Evolutionary conservation across 768 basidiomycete genomes (phyloP), one percentile per base, ranked within the genome.

Genomic region (Leucosporidium creatinivorum): DNA sequence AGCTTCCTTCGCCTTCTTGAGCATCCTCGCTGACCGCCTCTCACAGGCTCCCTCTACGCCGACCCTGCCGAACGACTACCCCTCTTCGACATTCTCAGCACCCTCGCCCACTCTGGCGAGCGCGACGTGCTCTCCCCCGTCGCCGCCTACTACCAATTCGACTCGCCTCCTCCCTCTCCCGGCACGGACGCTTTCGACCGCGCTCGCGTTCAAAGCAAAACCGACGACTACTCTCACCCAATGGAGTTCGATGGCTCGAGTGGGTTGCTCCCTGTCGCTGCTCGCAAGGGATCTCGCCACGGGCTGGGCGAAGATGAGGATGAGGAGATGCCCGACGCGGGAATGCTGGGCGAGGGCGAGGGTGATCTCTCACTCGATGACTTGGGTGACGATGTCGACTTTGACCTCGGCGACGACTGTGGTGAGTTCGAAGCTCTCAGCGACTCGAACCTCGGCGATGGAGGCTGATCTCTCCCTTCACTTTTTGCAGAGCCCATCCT

Each of bases 71-170:
- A 55, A 5, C 66, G 69, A 17, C 5, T 9, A 4, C 48, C 21
- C 19, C 30, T 71, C 47, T 47, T 39, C 26, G 66, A 71, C 10
- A n/a, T 67, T 47, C 30, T 71, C 19, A 18, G 51, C 8, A 50
- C 51, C 3, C 69, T 71, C 52, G 39, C 31, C 25, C 44, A 44
- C 1, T 62, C 60, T 0, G 47, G 62, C 21, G 66, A 67, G 44
- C 62, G 66, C 9, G 66, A 67, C 52, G 69, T 71, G 21, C 30
- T 52, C 12, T 39, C 52, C 1, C 61, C 66, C 9, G 56, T 67
- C 51, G 33, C 59, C 33, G 69, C 64, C 1, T 68, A 58, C 39
- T 56, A 39, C 58, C 13, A 7, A 17, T 15, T 60, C 25, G 26
- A 39, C 9, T 30, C 39, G 18, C 23, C 25, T 21, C 25, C 51